Evolutionary conservation across 371 early-diverging fungal genomes (phyloP).

Genomic region (Umbelopsis sp.): DNA sequence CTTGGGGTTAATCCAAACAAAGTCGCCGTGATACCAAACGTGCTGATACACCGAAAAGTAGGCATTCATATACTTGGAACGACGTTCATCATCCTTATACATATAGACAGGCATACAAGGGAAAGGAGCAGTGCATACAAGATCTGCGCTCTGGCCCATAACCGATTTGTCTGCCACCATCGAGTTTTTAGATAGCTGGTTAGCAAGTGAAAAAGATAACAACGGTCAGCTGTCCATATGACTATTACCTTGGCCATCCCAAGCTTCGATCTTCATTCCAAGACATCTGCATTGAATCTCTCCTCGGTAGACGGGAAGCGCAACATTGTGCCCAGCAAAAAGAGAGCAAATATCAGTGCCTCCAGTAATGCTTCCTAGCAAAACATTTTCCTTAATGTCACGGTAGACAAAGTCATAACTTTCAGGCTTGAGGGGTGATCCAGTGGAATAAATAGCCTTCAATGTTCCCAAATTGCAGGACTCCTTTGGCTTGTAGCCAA

Average conservation of each 20-base stretch:
- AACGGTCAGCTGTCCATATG: too few relatives aligned
- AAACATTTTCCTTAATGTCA: slow-evolving; percentile 80
- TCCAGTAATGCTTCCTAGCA: slow-evolving; percentile 93
- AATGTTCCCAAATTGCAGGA: slow-evolving; percentile 63
- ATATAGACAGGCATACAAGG: slow-evolving; percentile 96
- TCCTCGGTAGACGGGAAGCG: slow-evolving; percentile 90
- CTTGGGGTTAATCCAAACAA: slow-evolving; percentile 79
- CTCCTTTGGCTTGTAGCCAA: slow-evolving; percentile 60
- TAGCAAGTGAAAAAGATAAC: too few relatives aligned
- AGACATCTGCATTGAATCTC: slow-evolving; percentile 93
- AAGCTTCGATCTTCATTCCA: slow-evolving; percentile 95
- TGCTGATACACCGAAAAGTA: slow-evolving; percentile 86
- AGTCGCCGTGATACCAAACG: slow-evolving; percentile 97
- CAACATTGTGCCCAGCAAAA: slow-evolving; percentile 89
- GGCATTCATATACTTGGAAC: slow-evolving; percentile 79
- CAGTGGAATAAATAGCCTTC: slow-evolving; percentile 91
- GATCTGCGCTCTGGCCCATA: slow-evolving; percentile 79
- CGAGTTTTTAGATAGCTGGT: background rate
- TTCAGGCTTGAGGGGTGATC: slow-evolving; percentile 92
- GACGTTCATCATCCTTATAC: slow-evolving; percentile 83
- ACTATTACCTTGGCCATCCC: slow-evolving; percentile 60
- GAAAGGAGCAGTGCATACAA: slow-evolving; percentile 93
- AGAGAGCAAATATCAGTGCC: slow-evolving; percentile 97
- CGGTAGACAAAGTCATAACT: slow-evolving; percentile 89
- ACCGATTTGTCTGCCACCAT: slow-evolving; percentile 63